A percentile compares a stretch with the other conserved stretches of the same genome.
Evolutionary conservation across 371 early-diverging fungal species (phyloP).

Genomic region (Actinomucor elegans): DNA sequence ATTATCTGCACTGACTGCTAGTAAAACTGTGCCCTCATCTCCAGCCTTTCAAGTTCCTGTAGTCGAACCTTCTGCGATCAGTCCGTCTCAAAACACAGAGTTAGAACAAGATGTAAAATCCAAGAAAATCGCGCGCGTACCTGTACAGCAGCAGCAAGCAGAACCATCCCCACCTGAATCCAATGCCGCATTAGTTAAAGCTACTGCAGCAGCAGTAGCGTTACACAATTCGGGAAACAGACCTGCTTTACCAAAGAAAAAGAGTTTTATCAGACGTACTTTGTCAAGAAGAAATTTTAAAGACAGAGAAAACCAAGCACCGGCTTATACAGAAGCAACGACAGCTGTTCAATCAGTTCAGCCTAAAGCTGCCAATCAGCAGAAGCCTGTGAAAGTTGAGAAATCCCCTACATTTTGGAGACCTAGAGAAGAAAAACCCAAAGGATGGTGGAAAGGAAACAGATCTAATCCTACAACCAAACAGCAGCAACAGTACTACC

Average conservation of each 20-base stretch:
- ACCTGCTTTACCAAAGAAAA: neutral
- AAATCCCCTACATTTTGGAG: conserved; percentile 17
- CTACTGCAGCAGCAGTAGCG: neutral
- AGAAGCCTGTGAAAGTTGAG: neutral
- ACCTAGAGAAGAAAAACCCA: conserved; percentile 15
- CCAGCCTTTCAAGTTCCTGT: too few relatives aligned
- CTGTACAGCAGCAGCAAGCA: neutral
- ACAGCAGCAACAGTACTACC: too few relatives aligned
- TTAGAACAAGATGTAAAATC: neutral
- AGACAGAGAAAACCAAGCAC: neutral
- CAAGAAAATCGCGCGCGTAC: conserved; percentile 7
- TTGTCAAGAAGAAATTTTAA: neutral
- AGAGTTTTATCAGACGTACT: neutral
- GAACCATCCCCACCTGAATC: neutral
- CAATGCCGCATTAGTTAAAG: neutral
- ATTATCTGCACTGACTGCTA: neutral
- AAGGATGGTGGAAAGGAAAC: conserved; percentile 21
- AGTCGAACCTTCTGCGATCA: neutral
- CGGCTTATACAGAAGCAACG: neutral
- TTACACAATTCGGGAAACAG: too few relatives aligned
- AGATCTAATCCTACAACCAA: neutral
- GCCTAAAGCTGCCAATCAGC: too few relatives aligned
- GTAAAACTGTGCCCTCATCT: neutral
- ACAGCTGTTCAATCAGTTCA: neutral
- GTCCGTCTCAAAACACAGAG: too few relatives aligned